Conservation (phyloP, 495 filamentous ascomycete species). For the Penicillium silybi region DNA sequence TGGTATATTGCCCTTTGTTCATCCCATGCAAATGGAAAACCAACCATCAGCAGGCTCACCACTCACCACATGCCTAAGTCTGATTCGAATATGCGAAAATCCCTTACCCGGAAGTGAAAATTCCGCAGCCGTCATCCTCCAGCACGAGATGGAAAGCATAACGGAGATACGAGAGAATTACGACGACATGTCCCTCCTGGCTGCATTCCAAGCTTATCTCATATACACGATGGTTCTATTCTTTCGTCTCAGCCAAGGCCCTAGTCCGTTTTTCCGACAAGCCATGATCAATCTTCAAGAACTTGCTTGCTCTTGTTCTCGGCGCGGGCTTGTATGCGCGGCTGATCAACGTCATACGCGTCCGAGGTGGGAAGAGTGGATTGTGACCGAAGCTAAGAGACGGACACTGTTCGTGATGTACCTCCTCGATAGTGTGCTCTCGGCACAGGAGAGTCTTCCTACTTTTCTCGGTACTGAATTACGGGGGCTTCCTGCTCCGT, state of each 20-base stretch:
- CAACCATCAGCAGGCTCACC: slow-evolving; percentile 17
- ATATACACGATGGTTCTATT: slow-evolving; percentile 44
- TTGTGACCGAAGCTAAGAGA: slow-evolving; percentile 41
- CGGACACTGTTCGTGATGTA: slow-evolving; percentile 48
- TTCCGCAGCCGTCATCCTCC: slow-evolving; percentile 26
- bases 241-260: slow-evolving; percentile 27
- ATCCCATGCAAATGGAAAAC: slow-evolving; percentile 27
- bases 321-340: slow-evolving; percentile 37
- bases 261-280: slow-evolving; percentile 27
- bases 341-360: slow-evolving; percentile 34
- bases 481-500: slow-evolving; percentile 33
- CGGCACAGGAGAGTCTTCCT: slow-evolving; percentile 36
- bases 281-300: slow-evolving; percentile 45
- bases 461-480: slow-evolving; percentile 45
- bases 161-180: slow-evolving; percentile 27
- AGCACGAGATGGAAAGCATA: slow-evolving; percentile 38
- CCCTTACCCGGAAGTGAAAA: slow-evolving; percentile 37
- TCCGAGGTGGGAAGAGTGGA: slow-evolving; percentile 49
- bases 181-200: slow-evolving; percentile 34
- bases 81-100: slow-evolving; percentile 39
- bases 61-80: slow-evolving; percentile 41
- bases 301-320: slow-evolving; percentile 34
- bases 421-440: slow-evolving; percentile 44
- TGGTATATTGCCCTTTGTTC: slow-evolving; percentile 38
- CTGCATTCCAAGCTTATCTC: slow-evolving; percentile 47